phyloP scores from a whole-genome alignment of 768 basidiomycete genomes.

The Clavulina sp. region DNA sequence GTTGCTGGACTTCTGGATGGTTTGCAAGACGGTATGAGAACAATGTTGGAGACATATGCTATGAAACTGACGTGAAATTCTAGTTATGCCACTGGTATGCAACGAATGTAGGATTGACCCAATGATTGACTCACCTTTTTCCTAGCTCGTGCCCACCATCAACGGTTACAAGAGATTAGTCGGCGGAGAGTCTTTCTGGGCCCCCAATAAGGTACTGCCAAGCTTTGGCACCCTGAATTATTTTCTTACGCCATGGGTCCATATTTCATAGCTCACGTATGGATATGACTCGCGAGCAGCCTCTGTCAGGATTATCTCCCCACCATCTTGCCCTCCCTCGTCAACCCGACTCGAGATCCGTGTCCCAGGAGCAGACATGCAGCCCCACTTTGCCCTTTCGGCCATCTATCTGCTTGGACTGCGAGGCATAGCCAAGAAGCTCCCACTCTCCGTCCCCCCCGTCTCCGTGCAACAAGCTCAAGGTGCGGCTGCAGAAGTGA shows the following conservation, averaged over 20 bases:
- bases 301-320: constrained; percentile 80
- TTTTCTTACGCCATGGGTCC: not conserved
- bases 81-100: constrained; percentile 7
- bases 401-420: constrained; percentile 79
- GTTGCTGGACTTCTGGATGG: constrained; percentile 87
- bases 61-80: not conserved
- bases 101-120: not conserved
- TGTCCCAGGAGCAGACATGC: constrained; percentile 90
- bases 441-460: constrained; percentile 51
- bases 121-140: not conserved
- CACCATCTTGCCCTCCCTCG: constrained; percentile 62
- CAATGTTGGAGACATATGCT: not conserved
- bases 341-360: constrained; percentile 88
- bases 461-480: constrained; percentile 31
- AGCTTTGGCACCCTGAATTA: constrained; percentile 6
- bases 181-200: constrained; percentile 50
- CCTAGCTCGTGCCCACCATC: constrained; percentile 69
- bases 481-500: constrained; percentile 41
- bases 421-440: constrained; percentile 68
- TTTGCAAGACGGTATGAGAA: constrained; percentile 58
- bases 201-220: constrained; percentile 3
- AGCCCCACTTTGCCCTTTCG: constrained; percentile 82
- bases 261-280: constrained; percentile 56
- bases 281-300: constrained; percentile 92
- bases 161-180: constrained; percentile 96